Evolutionary conservation across 768 basidiomycete species (phyloP), one percentile per base, ranked within the genome.

Genomic region (Auricularia cornea): DNA sequence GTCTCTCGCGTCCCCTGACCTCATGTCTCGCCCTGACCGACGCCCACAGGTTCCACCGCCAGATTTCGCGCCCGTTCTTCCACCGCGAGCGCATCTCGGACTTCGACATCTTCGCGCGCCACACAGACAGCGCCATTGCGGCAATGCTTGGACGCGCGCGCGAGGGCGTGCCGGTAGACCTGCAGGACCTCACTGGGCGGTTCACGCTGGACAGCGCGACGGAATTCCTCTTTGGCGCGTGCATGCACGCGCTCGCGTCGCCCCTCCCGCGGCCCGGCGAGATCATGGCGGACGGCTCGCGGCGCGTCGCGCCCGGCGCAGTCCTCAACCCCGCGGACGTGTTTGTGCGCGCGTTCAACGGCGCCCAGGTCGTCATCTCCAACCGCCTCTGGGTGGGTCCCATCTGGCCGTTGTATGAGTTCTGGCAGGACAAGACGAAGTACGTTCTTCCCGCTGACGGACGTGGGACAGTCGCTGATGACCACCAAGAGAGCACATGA

Each of bases 21-120:
- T 35, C 23, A 20, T 16, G 12, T 6, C 12, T 48, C 31, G 5
- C 41, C 66, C 68, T 41, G 70, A 73, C n/a, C 78, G 74, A 0
- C 77, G 85, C 23, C 35, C 69, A 0, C 77, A 77, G 33, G 68
- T 81, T 87, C 67, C 87, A 89, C 70, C 83, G 87, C 11, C 68
- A 78, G 3, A 86, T 90, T 76, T 84, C 86, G 0, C 82, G 88
- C 0, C 88, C 88, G 0, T 89, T 89, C 76, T 89, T 90, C 75
- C 81, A 72, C 61, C 79, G 78, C 52, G 86, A 88, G 35, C 75
- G 80, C 33, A 81, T 87, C 61, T 81, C 78, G 56, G 81, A 87
- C 69, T 88, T 87, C 61, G 82, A 86, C 29, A 83, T 81, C 32
- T 87, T 87, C 66, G 82, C 81, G 60, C 73, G 74, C 2, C 84